Base-by-base conservation (phyloP, 2,329 filamentous ascomycete species). In the Ilyonectria destructans region DNA sequence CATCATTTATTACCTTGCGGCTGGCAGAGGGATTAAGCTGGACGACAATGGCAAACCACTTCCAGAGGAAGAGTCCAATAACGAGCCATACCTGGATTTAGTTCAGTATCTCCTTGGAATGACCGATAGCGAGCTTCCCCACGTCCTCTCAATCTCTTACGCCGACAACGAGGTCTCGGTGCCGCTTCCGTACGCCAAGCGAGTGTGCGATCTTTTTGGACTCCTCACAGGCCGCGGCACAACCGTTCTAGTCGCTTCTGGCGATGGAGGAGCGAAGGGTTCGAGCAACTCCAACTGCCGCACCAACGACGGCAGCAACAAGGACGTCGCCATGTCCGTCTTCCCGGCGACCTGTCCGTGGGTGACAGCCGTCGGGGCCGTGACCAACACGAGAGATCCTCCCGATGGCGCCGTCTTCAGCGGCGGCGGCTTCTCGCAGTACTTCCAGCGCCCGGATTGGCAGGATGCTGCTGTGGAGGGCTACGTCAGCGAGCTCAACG, bases 311-410 rank as follows among this genome's bases (percentile, higher is more conserved):
- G 90, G 89, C 23, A 83, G 80, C 49, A 84, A 87, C 66, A 85
- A 82, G 1, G 85, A 85, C 10, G 83, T 85, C 21, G 89, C 91
- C 75, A 82, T 89, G 33, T 85, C 90, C 1, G 86, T 85, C 6
- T 94, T 93, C 79, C 92, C 92, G 0, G 87, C 87, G 0, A 86
- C 87, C 0, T 94, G 92, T 72, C 91, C 91, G 0, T 93, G 88
- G 77, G 87, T 93, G 8, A 93, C 92, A 0, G 82, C 86, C 2
- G 87, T 93, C 1, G 92, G 92, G 7, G 91, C 88, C 1, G 90
- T 89, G 1, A 75, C 68, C 45, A 81, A 81, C 70, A 71, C 71
- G 2, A 71, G 72, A 3, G 76, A 80, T 4, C 82, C 82, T 0
- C 81, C 85, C 12, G 75, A 71, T 2, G 86, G 81, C 2, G 82